Evolutionary conservation across 1,284 basidiomycete species (phyloP).

Genomic region (Wallemia mellicola): DNA sequence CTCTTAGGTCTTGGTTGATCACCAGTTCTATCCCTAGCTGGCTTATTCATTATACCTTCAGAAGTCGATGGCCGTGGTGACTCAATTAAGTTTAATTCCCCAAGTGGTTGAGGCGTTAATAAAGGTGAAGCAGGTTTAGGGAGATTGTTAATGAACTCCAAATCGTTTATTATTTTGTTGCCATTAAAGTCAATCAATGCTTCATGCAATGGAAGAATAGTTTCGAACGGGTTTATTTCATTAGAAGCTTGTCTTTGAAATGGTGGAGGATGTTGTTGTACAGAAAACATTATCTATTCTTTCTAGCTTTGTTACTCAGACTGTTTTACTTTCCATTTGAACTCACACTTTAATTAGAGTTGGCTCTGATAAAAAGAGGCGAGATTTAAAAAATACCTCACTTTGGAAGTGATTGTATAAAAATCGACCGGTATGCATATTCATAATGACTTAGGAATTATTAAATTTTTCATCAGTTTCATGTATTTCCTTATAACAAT

Average conservation of each 20-base stretch:
- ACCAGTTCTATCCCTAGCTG: neutral
- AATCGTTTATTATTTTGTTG: neutral
- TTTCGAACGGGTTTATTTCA: neutral
- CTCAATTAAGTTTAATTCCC: neutral
- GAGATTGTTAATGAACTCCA: neutral
- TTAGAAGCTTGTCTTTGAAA: too few species aligned
- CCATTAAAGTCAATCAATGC: neutral
- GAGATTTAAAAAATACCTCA: too few species aligned
- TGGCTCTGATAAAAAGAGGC: too few species aligned
- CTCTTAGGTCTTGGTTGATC: slow-evolving; percentile 25
- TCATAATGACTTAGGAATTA: neutral
- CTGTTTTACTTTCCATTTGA: neutral
- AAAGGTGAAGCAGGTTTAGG: neutral
- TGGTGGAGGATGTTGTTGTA: too few species aligned
- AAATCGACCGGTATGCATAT: neutral
- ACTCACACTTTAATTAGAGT: neutral
- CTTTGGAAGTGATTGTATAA: too few species aligned
- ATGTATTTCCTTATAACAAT: neutral
- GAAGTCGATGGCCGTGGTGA: neutral
- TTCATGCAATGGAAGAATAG: neutral
- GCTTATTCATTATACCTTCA: neutral
- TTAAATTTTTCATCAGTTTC: neutral
- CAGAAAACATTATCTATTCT: neutral
- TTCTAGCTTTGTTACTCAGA: neutral
- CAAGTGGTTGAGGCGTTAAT: neutral